These are phyloP conservation scores for Candida hungchunana DNA, from an alignment of 805 yeast genomes.

Conservation along the genomic window DNA sequence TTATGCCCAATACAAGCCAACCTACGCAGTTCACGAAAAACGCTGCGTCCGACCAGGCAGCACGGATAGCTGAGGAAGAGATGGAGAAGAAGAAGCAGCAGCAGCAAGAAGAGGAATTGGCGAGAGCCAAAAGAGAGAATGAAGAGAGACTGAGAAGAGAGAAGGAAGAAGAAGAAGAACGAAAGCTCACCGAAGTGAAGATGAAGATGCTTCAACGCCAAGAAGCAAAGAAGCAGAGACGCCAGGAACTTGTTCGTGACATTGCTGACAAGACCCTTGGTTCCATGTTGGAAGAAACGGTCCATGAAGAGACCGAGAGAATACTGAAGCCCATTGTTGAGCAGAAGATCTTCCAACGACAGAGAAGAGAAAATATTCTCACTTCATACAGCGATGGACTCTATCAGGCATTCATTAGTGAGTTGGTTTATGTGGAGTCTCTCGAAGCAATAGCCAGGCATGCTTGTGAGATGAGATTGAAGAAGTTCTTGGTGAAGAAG, in stretches of 20 bases:
- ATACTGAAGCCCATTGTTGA: constrained; percentile 12
- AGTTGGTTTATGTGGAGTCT: constrained; percentile 41
- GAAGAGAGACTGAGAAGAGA: constrained; percentile 5
- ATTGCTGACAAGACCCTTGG: constrained; percentile 1
- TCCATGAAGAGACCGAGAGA: constrained; percentile 17
- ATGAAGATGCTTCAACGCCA: constrained; percentile 15
- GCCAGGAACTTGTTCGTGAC: constrained; percentile 13
- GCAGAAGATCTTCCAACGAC: constrained; percentile 12
- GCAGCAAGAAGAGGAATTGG: background rate
- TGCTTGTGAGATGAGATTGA: constrained; percentile 31
- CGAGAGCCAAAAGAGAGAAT: no score
- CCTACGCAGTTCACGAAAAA: no score
- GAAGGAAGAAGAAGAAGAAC: constrained; percentile 4
- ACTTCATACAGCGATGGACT: constrained; percentile 45
- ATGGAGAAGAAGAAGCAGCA: constrained; percentile 1
- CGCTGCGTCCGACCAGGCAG: no score
- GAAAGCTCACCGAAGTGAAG: constrained; percentile 14
- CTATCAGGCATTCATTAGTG: constrained; percentile 57
- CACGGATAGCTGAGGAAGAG: no score
- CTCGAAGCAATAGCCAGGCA: constrained; percentile 44
- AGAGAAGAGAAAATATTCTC: constrained; percentile 29
- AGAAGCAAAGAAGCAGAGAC: constrained; percentile 14
- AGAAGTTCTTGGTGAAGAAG: constrained; percentile 28
- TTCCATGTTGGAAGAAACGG: constrained; percentile 20
- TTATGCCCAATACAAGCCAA: no score